phyloP scores from a whole-genome alignment of 1,139 yeast species.

The Candida frijolesensis region DNA sequence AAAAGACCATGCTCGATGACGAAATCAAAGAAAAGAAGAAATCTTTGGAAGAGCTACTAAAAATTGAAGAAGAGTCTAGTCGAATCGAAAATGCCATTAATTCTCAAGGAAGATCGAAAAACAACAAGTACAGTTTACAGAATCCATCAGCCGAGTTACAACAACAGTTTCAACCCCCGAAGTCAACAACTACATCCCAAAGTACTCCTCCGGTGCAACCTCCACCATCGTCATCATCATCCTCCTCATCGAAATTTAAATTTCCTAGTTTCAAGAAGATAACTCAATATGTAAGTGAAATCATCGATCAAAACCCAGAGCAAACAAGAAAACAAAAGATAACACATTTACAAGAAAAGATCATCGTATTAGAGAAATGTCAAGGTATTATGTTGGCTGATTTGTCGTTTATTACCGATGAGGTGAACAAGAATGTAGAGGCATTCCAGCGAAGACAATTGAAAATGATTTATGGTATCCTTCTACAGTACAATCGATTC shows the following conservation, averaged over 20 bases:
- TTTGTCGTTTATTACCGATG: conserved; percentile 53
- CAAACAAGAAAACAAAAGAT: conserved; percentile 62
- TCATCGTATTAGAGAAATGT: conserved; percentile 57
- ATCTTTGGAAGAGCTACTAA: conserved; percentile 43
- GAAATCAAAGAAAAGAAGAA: conserved; percentile 50
- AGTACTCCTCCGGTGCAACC: conserved; percentile 1
- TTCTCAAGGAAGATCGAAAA: conserved; percentile 29
- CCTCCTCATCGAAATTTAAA: conserved; percentile 20
- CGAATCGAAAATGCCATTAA: conserved; percentile 37
- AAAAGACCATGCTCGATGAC: conserved; percentile 58
- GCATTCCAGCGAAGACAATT: conserved; percentile 56
- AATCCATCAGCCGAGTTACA: conserved; percentile 16
- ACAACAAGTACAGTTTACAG: conserved; percentile 25
- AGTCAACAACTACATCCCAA: neutral
- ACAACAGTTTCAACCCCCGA: no score
- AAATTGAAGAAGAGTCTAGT: conserved; percentile 42
- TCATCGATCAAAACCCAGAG: conserved; percentile 73
- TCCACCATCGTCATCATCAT: conserved; percentile 8
- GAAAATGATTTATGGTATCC: conserved; percentile 40
- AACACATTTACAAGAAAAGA: conserved; percentile 51
- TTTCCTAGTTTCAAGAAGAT: conserved; percentile 47
- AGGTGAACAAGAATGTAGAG: conserved; percentile 50
- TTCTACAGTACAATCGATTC: conserved; percentile 56
- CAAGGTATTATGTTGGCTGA: conserved; percentile 60
- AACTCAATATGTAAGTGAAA: conserved; percentile 65